Conservation (phyloP, 768 basidiomycete genomes). For the Russula earlei region DNA sequence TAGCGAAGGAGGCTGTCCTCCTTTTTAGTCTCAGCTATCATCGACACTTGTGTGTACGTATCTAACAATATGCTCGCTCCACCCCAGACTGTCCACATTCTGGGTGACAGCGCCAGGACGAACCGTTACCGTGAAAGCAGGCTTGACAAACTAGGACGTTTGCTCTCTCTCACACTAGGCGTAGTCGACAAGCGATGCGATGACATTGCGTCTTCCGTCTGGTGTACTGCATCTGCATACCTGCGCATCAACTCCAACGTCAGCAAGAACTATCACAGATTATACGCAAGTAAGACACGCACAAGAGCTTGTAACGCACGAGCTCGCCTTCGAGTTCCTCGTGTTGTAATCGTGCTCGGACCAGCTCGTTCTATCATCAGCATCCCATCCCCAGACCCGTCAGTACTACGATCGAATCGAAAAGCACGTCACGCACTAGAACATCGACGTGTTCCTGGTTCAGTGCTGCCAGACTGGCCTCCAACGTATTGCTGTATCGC, state of each 20-base stretch:
- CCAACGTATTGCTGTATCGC: conserved; percentile 63
- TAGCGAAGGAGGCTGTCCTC: neutral
- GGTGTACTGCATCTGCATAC: conserved; percentile 47
- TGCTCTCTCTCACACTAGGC: conserved; percentile 25
- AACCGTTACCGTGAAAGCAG: conserved; percentile 11
- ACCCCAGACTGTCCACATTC: neutral
- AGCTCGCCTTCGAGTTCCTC: conserved; percentile 93
- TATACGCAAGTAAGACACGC: conserved; percentile 31
- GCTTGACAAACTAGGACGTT: conserved; percentile 18
- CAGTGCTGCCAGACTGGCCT: conserved; percentile 66
- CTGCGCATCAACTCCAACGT: conserved; percentile 23
- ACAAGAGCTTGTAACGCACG: conserved; percentile 90
- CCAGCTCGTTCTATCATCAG: conserved; percentile 70
- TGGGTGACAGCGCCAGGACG: neutral
- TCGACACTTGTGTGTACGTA: neutral
- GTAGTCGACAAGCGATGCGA: conserved; percentile 31
- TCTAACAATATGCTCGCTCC: neutral
- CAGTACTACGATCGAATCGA: too few relatives aligned
- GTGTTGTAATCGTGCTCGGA: conserved; percentile 76
- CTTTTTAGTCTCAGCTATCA: neutral
- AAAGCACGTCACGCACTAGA: conserved; percentile 39
- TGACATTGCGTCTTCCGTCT: conserved; percentile 42
- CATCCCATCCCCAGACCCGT: too few relatives aligned
- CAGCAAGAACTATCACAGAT: neutral
- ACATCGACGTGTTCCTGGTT: conserved; percentile 76